phyloP scores from a whole-genome alignment of 768 basidiomycete genomes.

The Macrolepiota fuliginosa region DNA sequence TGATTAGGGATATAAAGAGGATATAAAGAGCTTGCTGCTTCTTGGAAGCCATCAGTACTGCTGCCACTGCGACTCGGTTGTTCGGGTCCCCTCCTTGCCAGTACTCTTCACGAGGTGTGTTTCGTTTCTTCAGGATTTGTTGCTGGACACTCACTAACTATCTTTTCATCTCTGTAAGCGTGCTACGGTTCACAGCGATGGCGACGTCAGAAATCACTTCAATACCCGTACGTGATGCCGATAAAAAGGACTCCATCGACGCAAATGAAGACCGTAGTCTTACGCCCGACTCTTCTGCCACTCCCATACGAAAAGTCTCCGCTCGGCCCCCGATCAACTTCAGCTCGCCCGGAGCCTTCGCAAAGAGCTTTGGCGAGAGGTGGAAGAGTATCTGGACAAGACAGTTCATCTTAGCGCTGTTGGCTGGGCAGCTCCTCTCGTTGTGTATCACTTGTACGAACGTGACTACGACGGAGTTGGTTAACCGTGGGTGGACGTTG shows the following conservation, averaged over 20 bases:
- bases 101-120: neutral
- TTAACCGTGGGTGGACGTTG: slow-evolving; percentile 18
- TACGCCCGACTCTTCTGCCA: neutral
- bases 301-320: neutral
- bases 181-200: neutral
- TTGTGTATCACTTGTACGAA: slow-evolving; percentile 89
- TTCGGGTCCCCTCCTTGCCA: neutral
- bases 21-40: slow-evolving; percentile 3
- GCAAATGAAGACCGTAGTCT: slow-evolving; percentile 6
- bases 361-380: slow-evolving; percentile 49
- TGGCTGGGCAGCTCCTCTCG: slow-evolving; percentile 82
- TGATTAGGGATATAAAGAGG: neutral
- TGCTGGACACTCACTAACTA: neutral
- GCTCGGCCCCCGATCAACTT: slow-evolving; percentile 65
- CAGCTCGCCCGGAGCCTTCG: slow-evolving; percentile 55
- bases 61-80: neutral
- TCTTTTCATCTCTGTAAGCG: too few species aligned
- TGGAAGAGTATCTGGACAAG: slow-evolving; percentile 79
- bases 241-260: neutral
- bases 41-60: neutral
- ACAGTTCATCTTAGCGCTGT: slow-evolving; percentile 63
- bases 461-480: slow-evolving; percentile 78
- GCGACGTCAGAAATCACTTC: neutral
- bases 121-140: neutral
- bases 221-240: neutral